These are phyloP conservation scores for Paulownia fortunei DNA, from an alignment of 257 asterid genomes.

Conservation along the genomic window DNA sequence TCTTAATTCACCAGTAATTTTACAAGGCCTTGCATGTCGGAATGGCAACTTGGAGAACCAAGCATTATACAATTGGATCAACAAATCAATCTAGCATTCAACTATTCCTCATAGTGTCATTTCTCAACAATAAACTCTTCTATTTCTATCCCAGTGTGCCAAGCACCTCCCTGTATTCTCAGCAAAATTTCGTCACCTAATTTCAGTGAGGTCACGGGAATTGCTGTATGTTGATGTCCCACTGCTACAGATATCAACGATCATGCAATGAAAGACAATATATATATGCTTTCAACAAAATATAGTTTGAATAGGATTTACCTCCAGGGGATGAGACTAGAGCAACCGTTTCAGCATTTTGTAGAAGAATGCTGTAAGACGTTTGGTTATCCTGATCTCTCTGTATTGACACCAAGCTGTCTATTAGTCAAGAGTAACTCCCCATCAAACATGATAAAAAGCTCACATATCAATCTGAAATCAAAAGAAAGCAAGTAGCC, in stretches of 20 bases:
- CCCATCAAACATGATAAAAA: neutral
- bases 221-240: constrained; percentile 46
- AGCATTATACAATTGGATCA: neutral
- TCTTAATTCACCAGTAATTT: neutral
- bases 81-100: neutral
- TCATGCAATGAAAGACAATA: constrained; percentile 3
- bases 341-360: constrained; percentile 91
- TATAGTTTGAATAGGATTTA: constrained; percentile 24
- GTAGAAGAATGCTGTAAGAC: constrained; percentile 71
- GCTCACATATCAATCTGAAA: neutral
- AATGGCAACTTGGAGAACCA: neutral
- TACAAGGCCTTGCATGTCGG: neutral
- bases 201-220: constrained; percentile 76
- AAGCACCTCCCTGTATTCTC: constrained; percentile 80
- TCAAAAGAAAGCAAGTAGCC: neutral
- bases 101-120: constrained; percentile 30
- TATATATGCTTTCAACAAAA: neutral
- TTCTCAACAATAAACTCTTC: constrained; percentile 88
- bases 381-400: constrained; percentile 46
- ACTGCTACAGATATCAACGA: constrained; percentile 33
- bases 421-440: constrained; percentile 1
- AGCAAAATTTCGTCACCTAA: constrained; percentile 71
- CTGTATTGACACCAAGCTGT: constrained; percentile 44
- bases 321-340: constrained; percentile 68
- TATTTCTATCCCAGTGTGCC: constrained; percentile 86